Evolutionary conservation across 306 rosid species (phyloP), one percentile per base, ranked within the genome.

Genomic region (Cicer pinnatifidum): DNA sequence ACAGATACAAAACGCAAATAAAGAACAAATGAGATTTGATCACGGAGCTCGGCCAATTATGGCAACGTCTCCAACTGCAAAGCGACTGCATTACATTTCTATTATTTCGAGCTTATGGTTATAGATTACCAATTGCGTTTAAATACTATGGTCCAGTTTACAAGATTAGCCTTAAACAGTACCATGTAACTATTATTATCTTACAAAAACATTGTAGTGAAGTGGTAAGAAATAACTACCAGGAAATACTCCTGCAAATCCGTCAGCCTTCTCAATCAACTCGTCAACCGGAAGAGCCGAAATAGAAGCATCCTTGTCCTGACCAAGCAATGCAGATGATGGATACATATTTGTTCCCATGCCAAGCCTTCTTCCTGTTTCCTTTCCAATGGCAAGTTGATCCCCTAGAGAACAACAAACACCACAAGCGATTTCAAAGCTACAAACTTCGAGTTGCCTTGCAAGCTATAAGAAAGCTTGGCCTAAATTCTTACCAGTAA

Each of bases 291-390:
- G 98, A 74, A 89, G 88, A 81, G 93, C 78, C 67, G 93, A 85
- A 66, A 89, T 85, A 63, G 92, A 66, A 66, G 90, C 80, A 85
- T 87, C 96, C 85, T 90, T 91, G 75, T 87, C 86, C 80, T 87
- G 94, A 58, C 97, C 93, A 44, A 93, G 98, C 88, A 93, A 84
- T 54, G 97, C 77, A 59, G 98, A 93, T 67, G 97, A 93, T 9
- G 98, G 98, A 79, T 93, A 91, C 97, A 91, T 93, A 82, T 93
- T 93, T 70, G 98, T 89, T 73, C 98, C 98, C 98, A 93, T 93
- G 39, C 98, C 98, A 67, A 91, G 98, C 77, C 98, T 89, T 45
- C 98, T 83, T 1, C 98, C 98, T 0, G 96, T 91, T 88, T 91
- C 98, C 90, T 91, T 93, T 67, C 70, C 97, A 73, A 93, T 93